A percentile compares a stretch with the other conserved stretches of the same genome.
phyloP scores from a whole-genome alignment of 352 stramenopile genomes.

The Halophytophthora batemanensis region DNA sequence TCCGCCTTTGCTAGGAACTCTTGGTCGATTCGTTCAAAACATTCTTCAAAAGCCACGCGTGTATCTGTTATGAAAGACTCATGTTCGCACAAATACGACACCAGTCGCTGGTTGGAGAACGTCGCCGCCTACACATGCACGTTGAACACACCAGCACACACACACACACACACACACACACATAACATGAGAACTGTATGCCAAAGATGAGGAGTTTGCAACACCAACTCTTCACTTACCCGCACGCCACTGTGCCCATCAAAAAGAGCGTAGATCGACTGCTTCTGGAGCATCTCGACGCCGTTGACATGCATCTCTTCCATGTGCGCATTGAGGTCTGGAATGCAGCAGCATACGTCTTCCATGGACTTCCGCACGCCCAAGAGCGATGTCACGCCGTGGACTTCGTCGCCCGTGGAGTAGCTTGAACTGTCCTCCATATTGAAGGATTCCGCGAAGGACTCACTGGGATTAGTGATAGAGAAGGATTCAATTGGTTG shows the following conservation, averaged over 20 bases:
- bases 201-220: slow-evolving; percentile 2
- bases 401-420: slow-evolving; percentile 55
- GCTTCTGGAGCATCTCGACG: slow-evolving; percentile 39
- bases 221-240: slow-evolving; percentile 30
- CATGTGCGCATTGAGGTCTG: slow-evolving; percentile 61
- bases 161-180: not conserved
- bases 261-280: slow-evolving; percentile 82
- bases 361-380: slow-evolving; percentile 76
- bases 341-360: slow-evolving; percentile 81
- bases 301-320: no score
- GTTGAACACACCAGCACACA: not conserved
- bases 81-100: slow-evolving; percentile 69
- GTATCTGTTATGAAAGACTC: slow-evolving; percentile 61
- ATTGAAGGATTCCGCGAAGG: slow-evolving; percentile 50
- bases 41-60: slow-evolving; percentile 64
- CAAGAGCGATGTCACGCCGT: slow-evolving; percentile 79
- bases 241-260: slow-evolving; percentile 79
- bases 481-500: slow-evolving; percentile 46
- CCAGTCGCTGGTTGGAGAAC: slow-evolving; percentile 68
- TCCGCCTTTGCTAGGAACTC: slow-evolving; percentile 72
- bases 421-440: slow-evolving; percentile 71
- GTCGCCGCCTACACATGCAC: slow-evolving; percentile 52
- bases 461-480: slow-evolving; percentile 45
- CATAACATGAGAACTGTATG: not conserved
- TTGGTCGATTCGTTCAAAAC: slow-evolving; percentile 69